Conservation (phyloP, 148 eudicot genomes). For the Persicaria tinctoria region DNA sequence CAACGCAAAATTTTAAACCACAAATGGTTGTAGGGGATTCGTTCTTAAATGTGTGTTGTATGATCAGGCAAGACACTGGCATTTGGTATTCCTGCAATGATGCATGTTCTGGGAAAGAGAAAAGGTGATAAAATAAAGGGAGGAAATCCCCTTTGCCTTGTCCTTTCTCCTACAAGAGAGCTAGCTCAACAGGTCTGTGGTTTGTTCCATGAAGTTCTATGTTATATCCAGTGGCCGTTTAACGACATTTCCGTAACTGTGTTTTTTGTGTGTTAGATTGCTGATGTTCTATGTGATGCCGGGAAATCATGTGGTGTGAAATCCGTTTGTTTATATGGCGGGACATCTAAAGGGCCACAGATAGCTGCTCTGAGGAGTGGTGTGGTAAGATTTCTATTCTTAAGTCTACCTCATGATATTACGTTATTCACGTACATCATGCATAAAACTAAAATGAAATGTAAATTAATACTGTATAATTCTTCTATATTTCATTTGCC, state of each 20-base stretch:
- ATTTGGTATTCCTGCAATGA: slow-evolving; percentile 91
- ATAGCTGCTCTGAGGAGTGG: slow-evolving; percentile 74
- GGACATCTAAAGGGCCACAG: slow-evolving; percentile 91
- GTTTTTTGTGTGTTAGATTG: slow-evolving; percentile 45
- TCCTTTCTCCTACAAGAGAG: slow-evolving; percentile 95
- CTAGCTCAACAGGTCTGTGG: slow-evolving; percentile 86
- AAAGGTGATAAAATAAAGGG: slow-evolving; percentile 38
- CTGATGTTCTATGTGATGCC: slow-evolving; percentile 78
- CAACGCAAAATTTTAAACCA: neutral
- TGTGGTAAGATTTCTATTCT: slow-evolving; percentile 46
- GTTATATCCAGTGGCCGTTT: neutral
- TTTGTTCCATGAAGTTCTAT: neutral
- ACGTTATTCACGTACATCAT: neutral
- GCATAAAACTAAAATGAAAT: neutral
- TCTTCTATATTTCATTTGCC: neutral
- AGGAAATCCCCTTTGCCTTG: slow-evolving; percentile 74
- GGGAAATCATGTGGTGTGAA: slow-evolving; percentile 70
- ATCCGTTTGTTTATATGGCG: slow-evolving; percentile 84
- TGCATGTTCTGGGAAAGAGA: slow-evolving; percentile 62
- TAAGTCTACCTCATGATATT: neutral
- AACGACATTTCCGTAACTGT: neutral
- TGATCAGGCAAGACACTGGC: slow-evolving; percentile 89
- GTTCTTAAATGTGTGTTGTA: neutral
- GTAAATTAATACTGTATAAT: neutral
- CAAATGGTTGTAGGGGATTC: neutral